Base-by-base conservation (phyloP, 1,139 yeast genomes). In the Nadsonia starkeyi-henricii region DNA sequence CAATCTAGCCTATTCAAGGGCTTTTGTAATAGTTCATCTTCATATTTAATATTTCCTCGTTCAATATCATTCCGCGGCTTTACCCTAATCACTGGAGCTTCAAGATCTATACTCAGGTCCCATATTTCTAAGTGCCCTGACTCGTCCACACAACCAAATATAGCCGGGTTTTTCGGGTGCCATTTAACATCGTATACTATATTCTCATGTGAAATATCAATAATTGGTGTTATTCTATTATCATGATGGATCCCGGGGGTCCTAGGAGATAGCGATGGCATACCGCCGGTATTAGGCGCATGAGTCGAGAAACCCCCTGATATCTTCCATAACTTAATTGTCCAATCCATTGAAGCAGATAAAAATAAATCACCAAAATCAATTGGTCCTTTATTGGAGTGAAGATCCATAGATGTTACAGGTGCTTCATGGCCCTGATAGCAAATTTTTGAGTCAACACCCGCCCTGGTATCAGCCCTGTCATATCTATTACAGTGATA, bases 91-190 rank as follows among this genome's bases (percentile, higher is more conserved):
- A 72, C 51, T 1, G 81, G 76, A 12, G 62, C 61, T 50, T 72
- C 72, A 2, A 68, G 47, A 50, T 65, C 69, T 15, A 54, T 58
- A 7, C 61, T 57, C 41, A 80, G 60, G 57, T 79, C 78, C 83
- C 83, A 79, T 20, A 77, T 62, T 50, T 77, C 76, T n/a, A 79
- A 56, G 15, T 63, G 56, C 0, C 78, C 69, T 1, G 68, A 62
- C 2, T 74, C 68, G 3, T 78, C 79, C 21, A 73, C 70, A 1
- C 73, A 62, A 1, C 75, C 74, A 56, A 79, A 75, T 46, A 78
- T 73, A 9, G 66, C 62, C 1, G 68, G 64, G 13, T 59, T 53
- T 12, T 58, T 55, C 0, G 80, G 81, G 43, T 73, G 61, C 63
- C 73, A 67, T 3, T 65, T 61, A 1, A 75, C 64, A 45, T 69